A percentile compares a stretch with the other conserved stretches of the same genome.
Conservation (phyloP, 305 asterid genomes). For the Fraxinus greggii region DNA sequence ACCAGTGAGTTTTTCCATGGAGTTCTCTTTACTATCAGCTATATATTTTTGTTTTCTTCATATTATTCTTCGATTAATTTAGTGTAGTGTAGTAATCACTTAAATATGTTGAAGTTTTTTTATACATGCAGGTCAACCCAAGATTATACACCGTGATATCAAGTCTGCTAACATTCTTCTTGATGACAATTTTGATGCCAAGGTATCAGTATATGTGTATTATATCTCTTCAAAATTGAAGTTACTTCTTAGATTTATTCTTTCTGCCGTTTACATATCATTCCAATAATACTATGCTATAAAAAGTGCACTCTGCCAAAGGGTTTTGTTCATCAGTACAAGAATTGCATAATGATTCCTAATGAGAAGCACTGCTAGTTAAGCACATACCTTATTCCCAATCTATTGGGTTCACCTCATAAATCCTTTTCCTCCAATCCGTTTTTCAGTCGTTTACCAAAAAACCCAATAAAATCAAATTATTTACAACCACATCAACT, state of each 20-base stretch:
- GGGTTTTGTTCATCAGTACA: background rate
- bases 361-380: background rate
- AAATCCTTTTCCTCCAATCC: background rate
- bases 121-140: constrained; percentile 72
- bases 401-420: background rate
- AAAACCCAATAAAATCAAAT: background rate
- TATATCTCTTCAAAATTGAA: constrained; percentile 5
- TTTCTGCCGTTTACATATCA: background rate
- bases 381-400: background rate
- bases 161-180: constrained; percentile 87
- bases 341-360: background rate
- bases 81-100: background rate
- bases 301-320: background rate
- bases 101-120: constrained; percentile 13
- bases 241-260: constrained; percentile 3
- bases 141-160: constrained; percentile 87
- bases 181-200: constrained; percentile 76
- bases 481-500: background rate
- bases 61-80: constrained; percentile 10
- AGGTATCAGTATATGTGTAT: constrained; percentile 39
- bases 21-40: constrained; percentile 15
- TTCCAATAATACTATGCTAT: background rate
- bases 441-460: background rate
- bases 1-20: constrained; percentile 59
- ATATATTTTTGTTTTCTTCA: constrained; percentile 6